Conservation (phyloP, 306 rosid genomes). For the Cotoneaster glaucophyllus region DNA sequence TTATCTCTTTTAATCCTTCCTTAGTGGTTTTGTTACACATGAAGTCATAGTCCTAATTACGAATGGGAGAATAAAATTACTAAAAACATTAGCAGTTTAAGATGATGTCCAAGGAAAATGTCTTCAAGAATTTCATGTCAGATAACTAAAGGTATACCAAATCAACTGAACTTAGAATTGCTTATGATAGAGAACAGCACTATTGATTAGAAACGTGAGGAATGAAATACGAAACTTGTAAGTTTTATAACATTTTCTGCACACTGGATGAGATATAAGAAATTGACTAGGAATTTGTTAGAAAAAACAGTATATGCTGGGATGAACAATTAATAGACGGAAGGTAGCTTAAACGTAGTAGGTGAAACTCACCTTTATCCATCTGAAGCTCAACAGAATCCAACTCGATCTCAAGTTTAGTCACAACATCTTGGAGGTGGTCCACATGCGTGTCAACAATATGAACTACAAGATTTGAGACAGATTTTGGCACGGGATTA, state of each 20-base stretch:
- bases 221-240: not conserved
- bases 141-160: not conserved
- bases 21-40: not conserved
- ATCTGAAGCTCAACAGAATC: slow-evolving; percentile 80
- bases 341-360: not conserved
- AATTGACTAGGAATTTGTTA: not conserved
- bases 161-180: not conserved
- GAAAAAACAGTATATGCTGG: not conserved
- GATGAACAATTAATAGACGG: not conserved
- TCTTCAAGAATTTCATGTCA: not conserved
- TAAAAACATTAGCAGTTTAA: not conserved
- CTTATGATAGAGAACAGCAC: not conserved
- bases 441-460: slow-evolving; percentile 88
- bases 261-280: not conserved
- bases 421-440: slow-evolving; percentile 88
- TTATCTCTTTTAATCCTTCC: not conserved
- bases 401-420: slow-evolving; percentile 90
- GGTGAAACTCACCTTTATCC: slow-evolving; percentile 61
- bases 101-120: not conserved
- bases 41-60: not conserved
- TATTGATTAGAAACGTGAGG: not conserved
- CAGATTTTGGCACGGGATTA: slow-evolving; percentile 83
- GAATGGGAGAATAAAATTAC: not conserved
- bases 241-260: not conserved
- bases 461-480: slow-evolving; percentile 80